Evolutionary conservation across 2,329 filamentous ascomycete genomes (phyloP), one percentile per base, ranked within the genome.

Genomic region (Setomelanomma holmii): DNA sequence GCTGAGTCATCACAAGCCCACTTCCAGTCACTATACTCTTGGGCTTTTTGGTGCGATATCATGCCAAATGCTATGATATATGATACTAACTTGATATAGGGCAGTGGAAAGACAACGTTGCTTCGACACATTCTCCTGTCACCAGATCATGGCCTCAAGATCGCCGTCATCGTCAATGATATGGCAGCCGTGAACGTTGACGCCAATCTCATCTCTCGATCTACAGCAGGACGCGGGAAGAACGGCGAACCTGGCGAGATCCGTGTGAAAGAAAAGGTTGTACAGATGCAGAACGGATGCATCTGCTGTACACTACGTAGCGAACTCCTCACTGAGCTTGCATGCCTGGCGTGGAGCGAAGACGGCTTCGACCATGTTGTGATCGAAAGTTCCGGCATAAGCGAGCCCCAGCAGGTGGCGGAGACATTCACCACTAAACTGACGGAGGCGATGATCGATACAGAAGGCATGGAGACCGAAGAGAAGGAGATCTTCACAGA

Each of bases 231-330:
- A 21, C 51, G 40, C 4, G 44, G 12, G 6, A 66, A 58, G 39
- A 34, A 45, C 4, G 52, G 8, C 14, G 40, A 39, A 4, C 45
- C 44, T 1, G 55, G 54, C 17, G 80, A 79, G 20, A 72, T 88
- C 30, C 83, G 82, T 2, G 84, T 83, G 0, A 76, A 86, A 34
- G 85, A 89, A 58, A 87, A 88, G 56, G 79, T 89, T 24, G 84
- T 89, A 14, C 83, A 86, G 8, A 79, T 90, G 48, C 86, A 89
- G 63, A 90, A 89, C 55, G 68, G 88, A 8, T 91, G 89, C 59
- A 91, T 91, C 63, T 91, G 88, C 77, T 91, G 89, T 62, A 91
- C 88, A 0, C 78, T 91, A 0, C 84, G 89, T 3, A 87, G 88
- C 1, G 88, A 91, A 49, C 74, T 91, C 1, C 80, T 91, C 0